Conservation (phyloP, 73 alveolate genomes). For the Diophrys appendiculata region DNA sequence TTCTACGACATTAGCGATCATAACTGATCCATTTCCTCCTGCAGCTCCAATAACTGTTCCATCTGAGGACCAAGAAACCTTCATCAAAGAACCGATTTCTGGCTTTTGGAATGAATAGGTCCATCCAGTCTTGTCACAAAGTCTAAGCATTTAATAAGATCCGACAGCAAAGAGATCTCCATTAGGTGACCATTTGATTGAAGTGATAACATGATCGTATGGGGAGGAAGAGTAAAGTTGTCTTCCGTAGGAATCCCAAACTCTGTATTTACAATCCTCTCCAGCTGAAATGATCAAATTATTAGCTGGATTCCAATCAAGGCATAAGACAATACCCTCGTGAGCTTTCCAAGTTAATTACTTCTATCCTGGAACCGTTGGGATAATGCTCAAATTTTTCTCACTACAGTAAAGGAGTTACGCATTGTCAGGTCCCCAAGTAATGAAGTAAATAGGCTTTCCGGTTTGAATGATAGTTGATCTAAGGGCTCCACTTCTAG, state of each 20-base stretch:
- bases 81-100: conserved; percentile 83
- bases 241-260: conserved; percentile 98
- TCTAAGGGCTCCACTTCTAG: conserved; percentile 91
- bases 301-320: conserved; percentile 97
- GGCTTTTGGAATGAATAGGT: conserved; percentile 92
- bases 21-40: conserved; percentile 97
- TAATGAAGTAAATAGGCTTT: conserved; percentile 86
- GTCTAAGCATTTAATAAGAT: conserved; percentile 93
- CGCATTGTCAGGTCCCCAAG: conserved; percentile 95
- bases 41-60: conserved; percentile 98
- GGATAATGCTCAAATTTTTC: conserved; percentile 83
- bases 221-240: conserved; percentile 94
- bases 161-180: conserved; percentile 96
- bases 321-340: conserved; percentile 90
- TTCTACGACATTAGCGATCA: conserved; percentile 86
- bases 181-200: conserved; percentile 97
- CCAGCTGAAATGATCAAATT: conserved; percentile 92
- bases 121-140: conserved; percentile 99
- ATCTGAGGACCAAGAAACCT: conserved; percentile 90
- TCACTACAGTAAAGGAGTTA: conserved; percentile 83
- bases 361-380: conserved; percentile 91
- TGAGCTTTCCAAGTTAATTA: conserved; percentile 94
- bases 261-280: conserved; percentile 97
- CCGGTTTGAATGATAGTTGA: conserved; percentile 75
- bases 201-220: conserved; percentile 95